A percentile compares a stretch with the other conserved stretches of the same genome.
phyloP scores from a whole-genome alignment of 208 protist genomes.

The Leishmania guyanensis region DNA sequence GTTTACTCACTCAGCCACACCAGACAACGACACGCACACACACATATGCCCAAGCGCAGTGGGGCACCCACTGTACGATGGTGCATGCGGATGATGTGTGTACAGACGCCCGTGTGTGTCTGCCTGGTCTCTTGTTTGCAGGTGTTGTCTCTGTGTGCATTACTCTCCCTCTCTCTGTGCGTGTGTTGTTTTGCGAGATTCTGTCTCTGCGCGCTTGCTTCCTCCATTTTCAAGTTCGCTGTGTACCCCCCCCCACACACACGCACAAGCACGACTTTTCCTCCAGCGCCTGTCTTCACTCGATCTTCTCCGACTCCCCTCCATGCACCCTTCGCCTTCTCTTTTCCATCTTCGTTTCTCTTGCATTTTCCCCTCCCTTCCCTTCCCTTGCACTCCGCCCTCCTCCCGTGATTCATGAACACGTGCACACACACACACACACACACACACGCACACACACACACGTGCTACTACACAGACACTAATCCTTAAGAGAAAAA shows the following conservation, averaged over 20 bases:
- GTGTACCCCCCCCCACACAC: neutral
- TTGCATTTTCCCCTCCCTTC: neutral
- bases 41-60: neutral
- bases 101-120: neutral
- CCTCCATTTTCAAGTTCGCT: too few relatives aligned
- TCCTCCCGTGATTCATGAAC: neutral
- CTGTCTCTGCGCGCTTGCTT: neutral
- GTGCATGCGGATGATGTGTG: neutral
- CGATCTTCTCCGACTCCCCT: neutral
- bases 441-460: too few relatives aligned
- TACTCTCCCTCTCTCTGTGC: neutral
- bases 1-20: neutral
- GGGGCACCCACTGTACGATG: neutral
- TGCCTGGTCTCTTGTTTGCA: neutral
- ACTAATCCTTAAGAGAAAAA: neutral
- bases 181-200: neutral
- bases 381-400: neutral
- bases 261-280: neutral
- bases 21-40: neutral
- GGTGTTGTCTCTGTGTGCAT: neutral
- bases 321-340: neutral
- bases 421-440: neutral
- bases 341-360: neutral
- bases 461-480: neutral
- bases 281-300: neutral